Conservation (phyloP, 2,329 filamentous ascomycete genomes). For the Microcyclospora pomicola region DNA sequence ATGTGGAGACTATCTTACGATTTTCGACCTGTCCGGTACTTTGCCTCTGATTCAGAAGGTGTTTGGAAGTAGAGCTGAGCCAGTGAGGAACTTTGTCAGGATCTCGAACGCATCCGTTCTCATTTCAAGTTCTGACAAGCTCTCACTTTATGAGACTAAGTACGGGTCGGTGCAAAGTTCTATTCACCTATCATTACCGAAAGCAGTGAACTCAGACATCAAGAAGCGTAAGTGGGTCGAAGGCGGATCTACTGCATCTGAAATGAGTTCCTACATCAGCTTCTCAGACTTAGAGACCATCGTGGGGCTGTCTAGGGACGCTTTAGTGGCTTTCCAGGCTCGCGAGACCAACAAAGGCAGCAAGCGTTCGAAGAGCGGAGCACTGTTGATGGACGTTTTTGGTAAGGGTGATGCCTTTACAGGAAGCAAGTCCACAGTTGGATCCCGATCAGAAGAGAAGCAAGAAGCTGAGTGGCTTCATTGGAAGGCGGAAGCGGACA, state of each 20-base stretch:
- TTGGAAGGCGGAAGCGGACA: constrained; percentile 17
- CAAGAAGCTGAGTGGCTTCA: constrained; percentile 12
- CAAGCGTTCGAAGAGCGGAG: constrained; percentile 29
- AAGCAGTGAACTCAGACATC: background rate
- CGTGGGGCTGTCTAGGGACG: constrained; percentile 49
- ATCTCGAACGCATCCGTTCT: constrained; percentile 55
- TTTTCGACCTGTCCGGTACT: constrained; percentile 50
- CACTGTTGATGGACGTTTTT: constrained; percentile 59
- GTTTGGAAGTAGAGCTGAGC: constrained; percentile 31
- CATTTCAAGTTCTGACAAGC: constrained; percentile 41
- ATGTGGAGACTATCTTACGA: constrained; percentile 38
- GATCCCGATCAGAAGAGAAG: constrained; percentile 5
- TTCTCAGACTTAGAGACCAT: constrained; percentile 53
- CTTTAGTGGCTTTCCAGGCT: constrained; percentile 52
- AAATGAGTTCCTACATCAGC: constrained; percentile 29
- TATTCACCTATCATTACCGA: constrained; percentile 17
- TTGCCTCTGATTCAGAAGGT: constrained; percentile 45
- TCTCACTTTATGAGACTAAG: constrained; percentile 55
- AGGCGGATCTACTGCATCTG: constrained; percentile 5
- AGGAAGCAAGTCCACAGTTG: too few species aligned
- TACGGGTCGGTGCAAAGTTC: constrained; percentile 41
- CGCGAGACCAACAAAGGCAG: constrained; percentile 17
- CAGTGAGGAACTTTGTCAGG: constrained; percentile 48
- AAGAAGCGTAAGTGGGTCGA: constrained; percentile 6
- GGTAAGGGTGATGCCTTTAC: constrained; percentile 42